Evolutionary conservation across 768 basidiomycete genomes (phyloP), one percentile per base, ranked within the genome.

Genomic region (Tulasnella sp.): DNA sequence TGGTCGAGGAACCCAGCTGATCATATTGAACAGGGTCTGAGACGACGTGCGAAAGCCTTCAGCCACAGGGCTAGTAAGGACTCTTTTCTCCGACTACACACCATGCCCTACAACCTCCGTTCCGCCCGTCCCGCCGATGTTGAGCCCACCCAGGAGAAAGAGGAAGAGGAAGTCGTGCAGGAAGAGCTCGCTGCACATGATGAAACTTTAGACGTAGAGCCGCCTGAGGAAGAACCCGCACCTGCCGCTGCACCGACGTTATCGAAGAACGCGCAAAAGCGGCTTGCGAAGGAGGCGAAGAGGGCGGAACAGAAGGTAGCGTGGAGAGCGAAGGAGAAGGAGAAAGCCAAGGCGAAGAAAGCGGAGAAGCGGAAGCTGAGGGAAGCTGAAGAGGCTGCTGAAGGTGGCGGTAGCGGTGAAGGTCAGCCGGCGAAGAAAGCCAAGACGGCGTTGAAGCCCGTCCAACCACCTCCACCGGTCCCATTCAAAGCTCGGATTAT

Each of bases 231-330:
- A n/a, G n/a, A n/a, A n/a, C n/a, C n/a, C n/a, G n/a, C n/a, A n/a
- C n/a, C n/a, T n/a, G n/a, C n/a, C n/a, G n/a, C n/a, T n/a, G n/a
- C n/a, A n/a, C n/a, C n/a, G n/a, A n/a, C 83, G 39, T 84, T 89
- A 72, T 92, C 92, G 37, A 94, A 94, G 79, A 92, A 86, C 36
- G 90, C 91, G 2, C 84, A 86, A 77, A 94, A 94, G 79, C 89
- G 85, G 77, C 86, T 87, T 3, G 87, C 87, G n/a, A 91, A 85
- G 79, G 87, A 87, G 17, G 87, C 89, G 64, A 84, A 84, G n/a
- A 79, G 85, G 74, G 87, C 85, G 14, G 88, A 87, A 29, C 77
- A 81, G 52, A 95, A 93, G 81, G 81, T 88, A 65, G 89, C 89
- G 78, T 88, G 91, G 40, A 85, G 93, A 17, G 88, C 89, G 17